Base-by-base conservation (phyloP, 805 yeast genomes). In the Nakazawaea pomicola region DNA sequence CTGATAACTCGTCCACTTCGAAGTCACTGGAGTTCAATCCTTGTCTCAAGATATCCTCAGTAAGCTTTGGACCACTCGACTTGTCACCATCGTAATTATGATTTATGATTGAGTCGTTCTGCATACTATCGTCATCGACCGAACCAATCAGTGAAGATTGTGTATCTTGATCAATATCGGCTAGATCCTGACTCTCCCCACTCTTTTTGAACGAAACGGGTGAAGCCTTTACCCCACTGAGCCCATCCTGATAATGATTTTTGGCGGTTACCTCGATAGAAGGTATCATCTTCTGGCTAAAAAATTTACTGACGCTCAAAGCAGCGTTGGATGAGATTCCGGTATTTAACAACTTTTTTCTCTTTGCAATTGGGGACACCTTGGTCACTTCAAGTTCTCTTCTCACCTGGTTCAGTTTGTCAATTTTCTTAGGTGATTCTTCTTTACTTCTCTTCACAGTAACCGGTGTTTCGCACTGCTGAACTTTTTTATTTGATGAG, bases 1-100 rank as follows among this genome's bases (percentile, higher is more conserved):
- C 44, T 3, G 44, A 41, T 14, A 41, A 25, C 14, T 41, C 45
- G 15, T 41, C 45, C n/a, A 41, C 16, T 17, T 50, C 55, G 29
- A 48, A 57, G 21, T 58, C 64, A 35, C 63, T 58, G 2, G 60
- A 52, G 12, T 33, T 33, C 7, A 47, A 36, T 14, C 18, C 43
- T 10, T 29, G 33, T 11, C 29, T 18, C n/a, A 28, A 17, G 11
- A 33, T 3, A 16, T 16, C 7, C 18, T 14, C 20, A 23, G 27
- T 11, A 23, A 7, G 25, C 32, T n/a, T 12, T 16, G 6, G 11
- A 21, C 21, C 10, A 31, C n/a, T 7, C 11, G 15, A 7, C 27
- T 17, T 16, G 24, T n/a, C n/a, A n/a, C n/a, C n/a, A n/a, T n/a
- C n/a, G n/a, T n/a, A n/a, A n/a, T n/a, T n/a, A n/a, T n/a, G n/a